Base-by-base conservation (phyloP, 345 rosid species). In the Salix udensis region DNA sequence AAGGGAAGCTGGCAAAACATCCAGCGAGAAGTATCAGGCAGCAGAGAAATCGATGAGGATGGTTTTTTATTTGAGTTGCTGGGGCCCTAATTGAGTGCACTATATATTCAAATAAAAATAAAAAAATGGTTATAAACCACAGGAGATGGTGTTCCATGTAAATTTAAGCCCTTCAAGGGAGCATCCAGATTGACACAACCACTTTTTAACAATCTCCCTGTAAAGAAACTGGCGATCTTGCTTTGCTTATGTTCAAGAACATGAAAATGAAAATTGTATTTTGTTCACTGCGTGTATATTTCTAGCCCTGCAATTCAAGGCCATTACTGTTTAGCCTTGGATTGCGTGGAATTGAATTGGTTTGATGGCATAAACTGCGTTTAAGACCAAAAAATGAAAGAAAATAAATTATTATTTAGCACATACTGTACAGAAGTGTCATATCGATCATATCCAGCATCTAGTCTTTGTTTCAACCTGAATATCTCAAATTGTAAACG, bases 401-500 rank as follows among this genome's bases (percentile, higher is more conserved):
- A 31, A 66, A 34, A 78, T 7, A 42, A 64, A 39, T 46, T 39
- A 72, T 70, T 61, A 40, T 71, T 81, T 39, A 82, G 74, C 72
- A 79, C 67, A 81, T 58, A 13, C 83, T 87, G 83, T 83, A 80
- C 81, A 81, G 21, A 71, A 26, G 62, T 50, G 31, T 77, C 44
- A 80, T 50, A 37, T 7, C 2, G 61, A 55, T n/a, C 28, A 55
- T 19, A 39, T 31, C 70, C 67, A 76, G 40, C 42, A 71, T 30
- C 44, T 7, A 64, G 36, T 55, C 30, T 15, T 53, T 44, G 9
- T 26, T 44, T 66, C 28, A 39, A 76, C 48, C 34, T 34, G 76
- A 65, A 70, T 36, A 66, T 39, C 75, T 91, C 87, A 90, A 66
- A 92, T 68, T 53, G 79, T 77, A 67, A 88, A 85, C 16, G 95